These are phyloP conservation scores for Kwoniella bestiolae DNA, from an alignment of 768 basidiomycete species.

Conservation along the genomic window DNA sequence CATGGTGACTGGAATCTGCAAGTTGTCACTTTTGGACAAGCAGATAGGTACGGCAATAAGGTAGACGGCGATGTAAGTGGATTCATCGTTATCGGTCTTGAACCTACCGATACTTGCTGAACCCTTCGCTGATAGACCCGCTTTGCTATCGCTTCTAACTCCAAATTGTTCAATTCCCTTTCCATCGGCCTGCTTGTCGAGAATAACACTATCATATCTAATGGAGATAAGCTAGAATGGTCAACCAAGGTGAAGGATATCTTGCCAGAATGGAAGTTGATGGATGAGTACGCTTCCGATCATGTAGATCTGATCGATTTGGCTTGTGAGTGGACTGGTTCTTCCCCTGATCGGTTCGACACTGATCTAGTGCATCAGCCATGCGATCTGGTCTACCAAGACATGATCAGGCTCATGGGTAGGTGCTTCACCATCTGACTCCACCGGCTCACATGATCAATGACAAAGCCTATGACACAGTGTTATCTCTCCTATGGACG, in stretches of 20 bases:
- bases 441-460: neutral
- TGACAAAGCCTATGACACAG: neutral
- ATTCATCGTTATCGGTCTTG: neutral
- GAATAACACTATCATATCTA: constrained; percentile 29
- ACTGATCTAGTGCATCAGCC: constrained; percentile 20
- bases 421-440: constrained; percentile 3
- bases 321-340: constrained; percentile 34
- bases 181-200: constrained; percentile 44
- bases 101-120: neutral
- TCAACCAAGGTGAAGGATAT: constrained; percentile 47
- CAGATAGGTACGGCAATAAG: constrained; percentile 4
- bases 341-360: neutral
- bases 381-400: constrained; percentile 48
- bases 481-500: neutral
- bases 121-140: constrained; percentile 28
- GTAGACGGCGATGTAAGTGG: constrained; percentile 15
- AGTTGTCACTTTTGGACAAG: constrained; percentile 11
- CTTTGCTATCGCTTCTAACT: constrained; percentile 51
- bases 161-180: constrained; percentile 49
- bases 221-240: constrained; percentile 33
- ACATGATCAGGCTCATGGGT: constrained; percentile 39
- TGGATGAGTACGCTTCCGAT: constrained; percentile 41
- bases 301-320: constrained; percentile 45
- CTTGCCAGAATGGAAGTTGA: constrained; percentile 42
- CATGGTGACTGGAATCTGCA: constrained; percentile 9